These are phyloP conservation scores for Claviceps citrina DNA, from an alignment of 2,329 filamentous ascomycete species.

Conservation along the genomic window DNA sequence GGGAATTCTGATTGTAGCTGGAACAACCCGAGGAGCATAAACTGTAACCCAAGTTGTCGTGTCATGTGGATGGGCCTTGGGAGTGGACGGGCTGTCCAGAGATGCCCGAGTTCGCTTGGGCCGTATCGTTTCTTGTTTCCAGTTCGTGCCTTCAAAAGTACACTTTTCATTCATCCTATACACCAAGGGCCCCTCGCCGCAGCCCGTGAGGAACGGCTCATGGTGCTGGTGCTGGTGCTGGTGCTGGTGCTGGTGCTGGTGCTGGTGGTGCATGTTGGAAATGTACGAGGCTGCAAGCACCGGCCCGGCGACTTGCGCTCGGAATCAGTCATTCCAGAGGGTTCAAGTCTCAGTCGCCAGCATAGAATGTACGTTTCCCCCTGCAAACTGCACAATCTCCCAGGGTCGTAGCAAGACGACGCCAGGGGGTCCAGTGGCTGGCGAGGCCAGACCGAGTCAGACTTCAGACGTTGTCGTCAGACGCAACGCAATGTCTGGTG, in stretches of 20 bases:
- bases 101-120: slow-evolving; percentile 4
- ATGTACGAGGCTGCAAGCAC: slow-evolving; percentile 21
- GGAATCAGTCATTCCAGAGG: slow-evolving; percentile 24
- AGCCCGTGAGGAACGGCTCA: too few relatives aligned
- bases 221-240: too few relatives aligned
- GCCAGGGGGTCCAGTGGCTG: slow-evolving; percentile 24
- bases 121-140: not conserved
- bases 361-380: slow-evolving; percentile 20
- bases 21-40: slow-evolving; percentile 1
- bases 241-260: too few relatives aligned
- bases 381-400: slow-evolving; percentile 22
- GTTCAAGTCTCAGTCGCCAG: slow-evolving; percentile 22
- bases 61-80: not conserved
- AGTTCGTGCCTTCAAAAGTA: slow-evolving; percentile 1
- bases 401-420: slow-evolving; percentile 19
- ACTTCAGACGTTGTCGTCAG: slow-evolving; percentile 4
- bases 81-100: slow-evolving; percentile 7
- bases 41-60: slow-evolving; percentile 1
- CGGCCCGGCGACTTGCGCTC: slow-evolving; percentile 20
- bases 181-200: too few relatives aligned
- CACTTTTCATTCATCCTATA: not conserved
- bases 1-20: not conserved
- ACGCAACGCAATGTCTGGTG: slow-evolving; percentile 2
- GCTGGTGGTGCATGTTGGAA: too few relatives aligned
- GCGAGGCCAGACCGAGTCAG: slow-evolving; percentile 11